phyloP scores from a whole-genome alignment of 352 stramenopile species.

The Phytophthora citricola region DNA sequence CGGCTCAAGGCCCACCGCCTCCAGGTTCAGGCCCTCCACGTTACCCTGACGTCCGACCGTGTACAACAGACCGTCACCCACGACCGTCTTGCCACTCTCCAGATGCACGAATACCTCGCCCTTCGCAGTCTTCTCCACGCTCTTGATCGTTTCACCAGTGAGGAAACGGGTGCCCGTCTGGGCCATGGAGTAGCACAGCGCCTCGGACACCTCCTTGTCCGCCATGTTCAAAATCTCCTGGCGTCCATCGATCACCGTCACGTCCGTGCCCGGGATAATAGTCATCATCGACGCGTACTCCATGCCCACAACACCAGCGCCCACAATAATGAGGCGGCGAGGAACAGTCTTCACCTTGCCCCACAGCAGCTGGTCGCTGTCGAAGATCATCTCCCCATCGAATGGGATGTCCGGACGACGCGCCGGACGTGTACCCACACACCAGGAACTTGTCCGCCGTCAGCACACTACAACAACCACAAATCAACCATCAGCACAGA shows the following conservation, averaged over 20 bases:
- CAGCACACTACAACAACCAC: conserved; percentile 57
- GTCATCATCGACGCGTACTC: conserved; percentile 93
- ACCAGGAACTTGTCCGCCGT: conserved; percentile 90
- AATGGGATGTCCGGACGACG: conserved; percentile 85
- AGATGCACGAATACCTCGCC: conserved; percentile 82
- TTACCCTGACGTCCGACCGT: conserved; percentile 89
- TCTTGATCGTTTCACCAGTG: conserved; percentile 80
- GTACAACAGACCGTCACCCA: conserved; percentile 87
- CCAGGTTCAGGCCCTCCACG: conserved; percentile 84
- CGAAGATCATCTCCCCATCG: conserved; percentile 87
- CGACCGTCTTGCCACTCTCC: conserved; percentile 87
- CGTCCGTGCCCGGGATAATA: conserved; percentile 89
- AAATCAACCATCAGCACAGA: neutral
- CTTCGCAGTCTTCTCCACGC: conserved; percentile 65
- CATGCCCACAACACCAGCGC: conserved; percentile 91
- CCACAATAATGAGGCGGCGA: conserved; percentile 83
- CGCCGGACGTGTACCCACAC: conserved; percentile 85
- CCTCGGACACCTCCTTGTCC: conserved; percentile 87
- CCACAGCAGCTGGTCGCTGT: conserved; percentile 89
- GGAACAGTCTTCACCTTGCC: conserved; percentile 74
- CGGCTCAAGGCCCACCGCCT: conserved; percentile 74
- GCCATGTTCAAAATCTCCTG: conserved; percentile 91
- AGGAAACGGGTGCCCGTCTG: conserved; percentile 90
- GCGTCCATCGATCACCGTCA: conserved; percentile 90
- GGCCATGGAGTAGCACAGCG: conserved; percentile 89